Conservation (phyloP, 768 basidiomycete species). For the Tulasnella sp. region DNA sequence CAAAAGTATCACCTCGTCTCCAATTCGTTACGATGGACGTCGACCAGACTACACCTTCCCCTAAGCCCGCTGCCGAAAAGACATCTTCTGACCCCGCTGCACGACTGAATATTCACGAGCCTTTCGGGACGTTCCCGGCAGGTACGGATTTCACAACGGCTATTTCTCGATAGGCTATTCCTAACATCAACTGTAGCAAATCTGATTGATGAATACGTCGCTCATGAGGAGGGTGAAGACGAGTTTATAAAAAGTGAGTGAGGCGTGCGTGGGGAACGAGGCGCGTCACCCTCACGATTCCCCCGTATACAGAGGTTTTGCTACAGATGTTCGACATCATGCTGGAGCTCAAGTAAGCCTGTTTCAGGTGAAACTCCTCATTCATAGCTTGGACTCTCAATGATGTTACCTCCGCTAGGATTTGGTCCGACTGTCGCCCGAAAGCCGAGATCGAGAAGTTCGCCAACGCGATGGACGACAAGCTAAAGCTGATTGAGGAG, state of each 20-base stretch:
- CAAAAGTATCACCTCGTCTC: neutral
- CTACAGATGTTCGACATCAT: constrained; percentile 1
- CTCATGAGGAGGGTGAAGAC: neutral
- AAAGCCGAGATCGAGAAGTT: neutral
- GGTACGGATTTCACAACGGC: neutral
- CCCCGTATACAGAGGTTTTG: neutral
- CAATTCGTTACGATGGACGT: neutral
- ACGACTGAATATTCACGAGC: neutral
- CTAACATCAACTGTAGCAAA: neutral
- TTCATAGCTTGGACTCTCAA: neutral
- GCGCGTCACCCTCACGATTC: neutral
- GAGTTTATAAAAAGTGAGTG: constrained; percentile 7
- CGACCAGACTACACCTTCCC: neutral
- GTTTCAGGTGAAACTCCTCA: too few species aligned
- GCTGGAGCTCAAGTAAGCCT: constrained; percentile 4
- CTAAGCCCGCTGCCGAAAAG: neutral
- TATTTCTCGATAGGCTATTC: neutral
- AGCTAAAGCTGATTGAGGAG: neutral
- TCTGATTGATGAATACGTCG: neutral
- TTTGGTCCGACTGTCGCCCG: constrained; percentile 4
- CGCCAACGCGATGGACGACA: constrained; percentile 1
- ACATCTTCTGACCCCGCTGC: neutral
- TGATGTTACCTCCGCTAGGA: neutral
- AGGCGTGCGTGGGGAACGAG: too few species aligned
- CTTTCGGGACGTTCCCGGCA: neutral